A percentile compares a stretch with the other conserved stretches of the same genome.
Evolutionary conservation across 805 yeast species (phyloP).

Genomic region (Priceomyces medius): DNA sequence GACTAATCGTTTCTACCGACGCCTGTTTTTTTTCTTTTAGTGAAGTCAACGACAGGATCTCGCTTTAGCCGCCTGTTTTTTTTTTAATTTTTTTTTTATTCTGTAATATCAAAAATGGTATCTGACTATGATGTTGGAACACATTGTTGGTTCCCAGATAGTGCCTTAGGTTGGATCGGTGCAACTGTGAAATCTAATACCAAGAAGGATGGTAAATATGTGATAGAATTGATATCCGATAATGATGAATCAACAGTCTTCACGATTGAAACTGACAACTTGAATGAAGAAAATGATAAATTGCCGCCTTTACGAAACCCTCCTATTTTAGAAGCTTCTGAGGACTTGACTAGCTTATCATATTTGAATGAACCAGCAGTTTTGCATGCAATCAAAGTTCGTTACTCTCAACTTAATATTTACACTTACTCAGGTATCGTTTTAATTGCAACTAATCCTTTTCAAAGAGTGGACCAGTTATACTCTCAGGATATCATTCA

Average conservation of each 20-base stretch:
- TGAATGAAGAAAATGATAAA: constrained; percentile 53
- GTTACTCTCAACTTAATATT: constrained; percentile 86
- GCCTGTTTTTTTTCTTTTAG: not conserved
- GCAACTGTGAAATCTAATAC: constrained; percentile 53
- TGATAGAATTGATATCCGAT: constrained; percentile 55
- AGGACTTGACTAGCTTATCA: constrained; percentile 88
- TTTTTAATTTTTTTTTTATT: not conserved
- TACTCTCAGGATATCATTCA: constrained; percentile 92
- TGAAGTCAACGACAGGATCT: not conserved
- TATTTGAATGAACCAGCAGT: constrained; percentile 96
- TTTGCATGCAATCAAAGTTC: constrained; percentile 83
- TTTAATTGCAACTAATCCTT: constrained; percentile 93
- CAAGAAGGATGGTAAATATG: constrained; percentile 43
- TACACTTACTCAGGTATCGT: constrained; percentile 97
- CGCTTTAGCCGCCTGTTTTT: not conserved
- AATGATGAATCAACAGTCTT: constrained; percentile 41
- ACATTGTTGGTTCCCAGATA: constrained; percentile 83
- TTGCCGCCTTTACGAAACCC: constrained; percentile 88
- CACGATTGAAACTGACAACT: constrained; percentile 46
- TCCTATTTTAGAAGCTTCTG: constrained; percentile 87
- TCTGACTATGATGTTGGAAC: constrained; percentile 15
- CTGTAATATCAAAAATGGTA: constrained; percentile 7
- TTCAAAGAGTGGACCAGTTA: constrained; percentile 85
- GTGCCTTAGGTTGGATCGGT: constrained; percentile 70
- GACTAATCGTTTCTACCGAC: not conserved